These are phyloP conservation scores for Cladosporium sp. DNA, from an alignment of 2,329 filamentous ascomycete species.

Conservation along the genomic window DNA sequence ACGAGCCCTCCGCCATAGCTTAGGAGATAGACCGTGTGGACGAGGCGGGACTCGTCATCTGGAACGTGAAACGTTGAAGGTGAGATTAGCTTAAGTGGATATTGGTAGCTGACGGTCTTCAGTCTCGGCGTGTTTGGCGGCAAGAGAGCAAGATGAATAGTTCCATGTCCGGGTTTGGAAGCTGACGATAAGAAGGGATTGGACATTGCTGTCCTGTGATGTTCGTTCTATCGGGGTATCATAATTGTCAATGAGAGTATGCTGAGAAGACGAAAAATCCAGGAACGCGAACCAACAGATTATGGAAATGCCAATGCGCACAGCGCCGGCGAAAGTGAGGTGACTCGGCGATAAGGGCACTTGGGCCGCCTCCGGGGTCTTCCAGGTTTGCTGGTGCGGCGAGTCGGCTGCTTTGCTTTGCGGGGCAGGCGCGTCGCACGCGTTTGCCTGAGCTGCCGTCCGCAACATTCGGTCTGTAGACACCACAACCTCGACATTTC, in stretches of 20 bases:
- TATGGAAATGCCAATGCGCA: background rate
- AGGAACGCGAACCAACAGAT: background rate
- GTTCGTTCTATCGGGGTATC: constrained; percentile 18
- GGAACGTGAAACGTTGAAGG: constrained; percentile 56
- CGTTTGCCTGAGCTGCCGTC: background rate
- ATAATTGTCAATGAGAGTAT: constrained; percentile 8
- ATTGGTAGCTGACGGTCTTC: constrained; percentile 75
- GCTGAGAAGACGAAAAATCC: background rate
- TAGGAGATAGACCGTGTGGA: constrained; percentile 75
- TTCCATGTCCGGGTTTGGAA: constrained; percentile 70
- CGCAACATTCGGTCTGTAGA: background rate
- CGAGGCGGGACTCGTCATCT: constrained; percentile 43
- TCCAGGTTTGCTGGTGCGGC: background rate
- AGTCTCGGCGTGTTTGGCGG: constrained; percentile 67
- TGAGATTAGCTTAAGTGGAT: constrained; percentile 88
- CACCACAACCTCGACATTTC: background rate
- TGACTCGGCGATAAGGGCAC: background rate
- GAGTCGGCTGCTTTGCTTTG: background rate
- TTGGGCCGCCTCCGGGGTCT: no score
- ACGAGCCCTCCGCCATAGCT: constrained; percentile 94
- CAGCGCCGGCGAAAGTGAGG: background rate
- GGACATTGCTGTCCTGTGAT: constrained; percentile 20
- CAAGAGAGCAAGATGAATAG: constrained; percentile 65
- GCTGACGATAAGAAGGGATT: constrained; percentile 74
- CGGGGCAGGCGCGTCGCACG: background rate